phyloP scores from a whole-genome alignment of 768 basidiomycete genomes.

The Russula dissimulans region DNA sequence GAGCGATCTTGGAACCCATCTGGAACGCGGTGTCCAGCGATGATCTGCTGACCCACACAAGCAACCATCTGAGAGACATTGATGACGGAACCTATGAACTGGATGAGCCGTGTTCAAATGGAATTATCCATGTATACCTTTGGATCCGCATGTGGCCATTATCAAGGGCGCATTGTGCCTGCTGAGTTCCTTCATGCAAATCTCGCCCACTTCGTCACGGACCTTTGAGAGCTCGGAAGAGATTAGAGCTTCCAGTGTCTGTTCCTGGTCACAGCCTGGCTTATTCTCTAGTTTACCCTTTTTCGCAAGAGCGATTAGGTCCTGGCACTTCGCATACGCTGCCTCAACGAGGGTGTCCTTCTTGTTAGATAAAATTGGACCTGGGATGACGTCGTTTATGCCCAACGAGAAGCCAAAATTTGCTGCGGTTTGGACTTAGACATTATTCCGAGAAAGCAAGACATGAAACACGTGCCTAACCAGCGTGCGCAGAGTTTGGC shows the following conservation, averaged over 20 bases:
- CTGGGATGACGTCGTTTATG: slow-evolving; percentile 98
- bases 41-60: slow-evolving; percentile 99
- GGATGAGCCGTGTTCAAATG: not conserved
- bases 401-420: slow-evolving; percentile 97
- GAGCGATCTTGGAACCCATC: slow-evolving; percentile 99
- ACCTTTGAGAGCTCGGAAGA: slow-evolving; percentile 91
- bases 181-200: slow-evolving; percentile 97
- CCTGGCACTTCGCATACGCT: slow-evolving; percentile 82
- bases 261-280: slow-evolving; percentile 95
- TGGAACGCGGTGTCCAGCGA: slow-evolving; percentile 94
- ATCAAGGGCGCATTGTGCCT: slow-evolving; percentile 94
- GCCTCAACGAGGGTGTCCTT: slow-evolving; percentile 82
- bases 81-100: slow-evolving; percentile 83
- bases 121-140: slow-evolving; percentile 44
- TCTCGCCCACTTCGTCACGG: slow-evolving; percentile 91
- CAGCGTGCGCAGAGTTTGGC: slow-evolving; percentile 95
- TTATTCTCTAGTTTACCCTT: slow-evolving; percentile 91
- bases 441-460: not conserved
- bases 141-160: slow-evolving; percentile 99
- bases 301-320: slow-evolving; percentile 82
- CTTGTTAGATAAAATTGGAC: slow-evolving; percentile 64
- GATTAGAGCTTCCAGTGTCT: slow-evolving; percentile 94
- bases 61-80: slow-evolving; percentile 99
- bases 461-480: slow-evolving; percentile 48
- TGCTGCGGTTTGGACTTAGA: slow-evolving; percentile 41